phyloP scores from a whole-genome alignment of 306 rosid species.

The Carpinus viminea region DNA sequence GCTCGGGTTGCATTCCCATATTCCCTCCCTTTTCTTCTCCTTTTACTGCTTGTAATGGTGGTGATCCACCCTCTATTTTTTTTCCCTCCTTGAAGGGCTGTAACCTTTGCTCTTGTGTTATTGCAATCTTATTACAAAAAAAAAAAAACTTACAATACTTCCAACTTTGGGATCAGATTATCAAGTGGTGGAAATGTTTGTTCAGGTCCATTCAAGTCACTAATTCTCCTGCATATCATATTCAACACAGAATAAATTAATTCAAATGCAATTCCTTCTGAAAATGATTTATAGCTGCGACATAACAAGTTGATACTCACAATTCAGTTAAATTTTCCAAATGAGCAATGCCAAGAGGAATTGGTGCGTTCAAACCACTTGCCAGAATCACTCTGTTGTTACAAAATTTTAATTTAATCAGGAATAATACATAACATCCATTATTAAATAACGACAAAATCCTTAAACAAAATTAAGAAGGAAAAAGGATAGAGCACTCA shows the following conservation, averaged over 20 bases:
- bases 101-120: too few species aligned
- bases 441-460: background rate
- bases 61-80: too few species aligned
- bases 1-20: too few species aligned
- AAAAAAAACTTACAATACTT: conserved; percentile 62
- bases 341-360: conserved; percentile 53
- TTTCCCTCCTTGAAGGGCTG: too few species aligned
- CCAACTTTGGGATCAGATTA: conserved; percentile 28
- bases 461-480: background rate
- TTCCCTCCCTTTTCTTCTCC: too few species aligned
- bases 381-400: conserved; percentile 59
- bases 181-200: conserved; percentile 50
- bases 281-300: background rate
- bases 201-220: conserved; percentile 60
- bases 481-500: conserved; percentile 23
- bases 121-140: too few species aligned
- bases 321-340: conserved; percentile 46
- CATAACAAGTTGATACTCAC: conserved; percentile 42
- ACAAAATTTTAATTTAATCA: conserved; percentile 4
- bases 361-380: conserved; percentile 76
- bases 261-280: background rate
- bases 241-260: conserved; percentile 7
- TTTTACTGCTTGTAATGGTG: too few species aligned
- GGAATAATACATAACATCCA: conserved; percentile 1
- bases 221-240: conserved; percentile 58